Base-by-base conservation (phyloP, 192 early-diverging fungal genomes). In the Funneliformis mosseae region DNA sequence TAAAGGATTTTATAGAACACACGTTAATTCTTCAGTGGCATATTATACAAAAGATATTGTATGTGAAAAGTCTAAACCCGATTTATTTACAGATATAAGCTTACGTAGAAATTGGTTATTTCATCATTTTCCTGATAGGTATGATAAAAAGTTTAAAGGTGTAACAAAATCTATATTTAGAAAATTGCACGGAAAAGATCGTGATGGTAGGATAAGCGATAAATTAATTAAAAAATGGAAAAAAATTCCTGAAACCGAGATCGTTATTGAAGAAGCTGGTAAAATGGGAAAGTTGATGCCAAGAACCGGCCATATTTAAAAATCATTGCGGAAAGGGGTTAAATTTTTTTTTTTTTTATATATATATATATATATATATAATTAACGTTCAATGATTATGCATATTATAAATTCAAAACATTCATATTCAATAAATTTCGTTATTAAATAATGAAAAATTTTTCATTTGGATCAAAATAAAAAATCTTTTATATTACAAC, bases 101-200 rank as follows among this genome's bases (percentile, higher is more conserved):
- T 62, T 86, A 33, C 14, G 83, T 14, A 76, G 46, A n/a, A 86
- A 86, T 46, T 86, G 85, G 85, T 42, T 83, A 46, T 86, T 83
- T 76, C 85, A 86, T 68, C 85, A 86, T 45, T 86, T 86, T 77
- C 85, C 85, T 12, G 83, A 86, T 73, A 81, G 83, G 70, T 86
- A 86, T 75, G 85, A 86, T 73, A 83, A 83, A 2, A 72, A 81
- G 4, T 59, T 86, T 3, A 81, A 83, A 69, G 64, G 83, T 0
- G 80, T 81, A 1, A n/a, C 83, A 42, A 77, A 77, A 63, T 77
- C 27, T 25, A 63, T 77, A 33, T 14, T 16, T 39, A 77, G 33
- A 63, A 46, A 73, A 33, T 50, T 25, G 5, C 25, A 46, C 28
- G 60, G 43, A 46, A 72, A 60, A 9, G 28, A 11, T 42, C 6